Base-by-base conservation (phyloP, 352 stramenopile species). In the Phytophthora cryptogea region DNA sequence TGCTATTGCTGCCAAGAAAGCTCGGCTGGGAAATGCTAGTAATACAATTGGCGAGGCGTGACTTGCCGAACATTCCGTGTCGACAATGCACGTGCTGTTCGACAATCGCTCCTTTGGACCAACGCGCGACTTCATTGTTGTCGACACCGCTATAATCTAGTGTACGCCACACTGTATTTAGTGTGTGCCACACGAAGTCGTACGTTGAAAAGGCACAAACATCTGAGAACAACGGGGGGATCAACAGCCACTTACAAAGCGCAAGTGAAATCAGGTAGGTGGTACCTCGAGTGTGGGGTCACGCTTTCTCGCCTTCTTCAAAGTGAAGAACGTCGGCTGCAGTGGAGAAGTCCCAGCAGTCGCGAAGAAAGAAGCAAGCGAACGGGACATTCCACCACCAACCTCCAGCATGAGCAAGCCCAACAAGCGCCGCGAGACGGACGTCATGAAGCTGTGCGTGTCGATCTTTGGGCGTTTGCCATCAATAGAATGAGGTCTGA, bases 371-470 rank as follows among this genome's bases (percentile, higher is more conserved):
- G 31, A 59, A 56, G 31, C 11, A 49, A 46, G n/a, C 32, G 32
- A 44, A 20, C 28, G 33, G 1, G 8, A 6, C 45, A 16, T 37
- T 23, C 27, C 43, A 14, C 56, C n/a, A 39, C 10, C 13, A 43
- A 5, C 36, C 27, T 49, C n/a, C 10, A 70, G 23, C 55, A 92
- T 89, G 79, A 77, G 56, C 70, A 84, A 84, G 56, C 76, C 70
- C 64, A 94, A 89, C 68, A 93, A 91, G 64, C 86, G 88, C 51
- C 83, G 85, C 53, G 86, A 95, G 60, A 94, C 78, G 41, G 88
- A 96, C 67, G 85, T 96, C 70, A 96, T 96, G 88, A 96, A 96
- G 73, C 83, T 96, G 80, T 94, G 55, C 55, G 75, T 75, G 45
- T 43, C 20, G 17, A 17, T 47, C 20, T 43, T 14, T 20, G 31